A percentile compares a stretch with the other conserved stretches of the same genome.
Conservation (phyloP, 768 basidiomycete species). For the Pleurotus citrinopileatus region DNA sequence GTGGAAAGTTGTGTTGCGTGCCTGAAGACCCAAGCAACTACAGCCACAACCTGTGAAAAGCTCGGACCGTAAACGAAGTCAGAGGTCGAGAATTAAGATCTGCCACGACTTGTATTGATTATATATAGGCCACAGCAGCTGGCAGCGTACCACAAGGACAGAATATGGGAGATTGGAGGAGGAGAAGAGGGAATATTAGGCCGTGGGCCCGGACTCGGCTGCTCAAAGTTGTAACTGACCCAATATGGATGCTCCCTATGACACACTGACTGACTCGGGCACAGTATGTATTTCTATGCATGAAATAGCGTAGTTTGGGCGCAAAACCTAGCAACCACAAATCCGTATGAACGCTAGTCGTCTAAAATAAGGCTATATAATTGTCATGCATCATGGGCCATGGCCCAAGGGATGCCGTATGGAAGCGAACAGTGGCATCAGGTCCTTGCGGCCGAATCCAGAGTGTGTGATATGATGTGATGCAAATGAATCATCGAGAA, state of each 20-base stretch:
- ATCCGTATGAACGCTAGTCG: no score
- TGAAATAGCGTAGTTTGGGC: no score
- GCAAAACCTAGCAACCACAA: not conserved
- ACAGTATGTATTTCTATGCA: no score
- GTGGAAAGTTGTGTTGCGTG: not conserved
- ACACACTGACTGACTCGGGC: no score
- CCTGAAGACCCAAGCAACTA: not conserved
- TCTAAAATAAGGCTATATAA: no score
- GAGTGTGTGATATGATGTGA: no score
- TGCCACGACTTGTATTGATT: not conserved
- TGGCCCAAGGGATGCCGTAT: no score
- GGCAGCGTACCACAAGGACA: not conserved
- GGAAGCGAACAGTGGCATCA: no score
- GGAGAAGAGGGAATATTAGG: not conserved
- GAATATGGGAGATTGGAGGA: not conserved
- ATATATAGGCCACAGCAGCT: not conserved
- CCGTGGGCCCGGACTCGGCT: not conserved
- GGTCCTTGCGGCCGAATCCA: no score
- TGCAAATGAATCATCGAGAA: not conserved
- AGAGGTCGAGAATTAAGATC: not conserved
- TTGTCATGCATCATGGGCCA: no score
- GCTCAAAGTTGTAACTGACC: constrained; percentile 1
- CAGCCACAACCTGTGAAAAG: constrained; percentile 2
- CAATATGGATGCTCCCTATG: no score
- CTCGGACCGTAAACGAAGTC: not conserved